Percentiles rank a stretch among this genome's conserved stretches.
These are phyloP conservation scores for Nevesoporus exiguus DNA, from an alignment of 768 basidiomycete genomes.

Conservation along the genomic window DNA sequence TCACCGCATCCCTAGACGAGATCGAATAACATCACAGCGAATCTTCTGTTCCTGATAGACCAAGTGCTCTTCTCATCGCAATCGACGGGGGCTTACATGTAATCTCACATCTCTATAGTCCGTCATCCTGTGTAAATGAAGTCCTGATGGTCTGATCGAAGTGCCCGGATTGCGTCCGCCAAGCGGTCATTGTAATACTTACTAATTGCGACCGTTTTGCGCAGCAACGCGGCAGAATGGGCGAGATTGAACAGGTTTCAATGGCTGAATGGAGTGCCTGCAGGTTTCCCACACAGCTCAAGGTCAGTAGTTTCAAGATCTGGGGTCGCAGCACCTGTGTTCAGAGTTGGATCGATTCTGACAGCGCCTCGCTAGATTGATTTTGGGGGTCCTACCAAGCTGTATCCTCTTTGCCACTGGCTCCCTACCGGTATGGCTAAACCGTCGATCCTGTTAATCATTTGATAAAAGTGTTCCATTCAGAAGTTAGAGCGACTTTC, in stretches of 20 bases:
- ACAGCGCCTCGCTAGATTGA: background rate
- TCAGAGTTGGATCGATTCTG: no score
- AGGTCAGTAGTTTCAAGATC: background rate
- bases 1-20: no score
- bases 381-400: background rate
- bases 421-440: background rate
- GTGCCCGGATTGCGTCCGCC: background rate
- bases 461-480: background rate
- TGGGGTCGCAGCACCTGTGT: background rate
- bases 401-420: background rate
- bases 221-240: background rate
- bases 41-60: no score
- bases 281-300: no score
- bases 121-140: conserved; percentile 1
- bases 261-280: background rate
- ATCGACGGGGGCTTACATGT: background rate
- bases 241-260: background rate
- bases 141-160: no score
- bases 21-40: background rate
- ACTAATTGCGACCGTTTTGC: background rate
- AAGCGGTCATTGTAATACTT: background rate
- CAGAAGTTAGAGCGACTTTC: background rate
- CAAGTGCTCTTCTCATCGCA: background rate
- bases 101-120: background rate
- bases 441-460: background rate